Conservation (phyloP, 257 asterid genomes). For the Eustoma russellianum region DNA sequence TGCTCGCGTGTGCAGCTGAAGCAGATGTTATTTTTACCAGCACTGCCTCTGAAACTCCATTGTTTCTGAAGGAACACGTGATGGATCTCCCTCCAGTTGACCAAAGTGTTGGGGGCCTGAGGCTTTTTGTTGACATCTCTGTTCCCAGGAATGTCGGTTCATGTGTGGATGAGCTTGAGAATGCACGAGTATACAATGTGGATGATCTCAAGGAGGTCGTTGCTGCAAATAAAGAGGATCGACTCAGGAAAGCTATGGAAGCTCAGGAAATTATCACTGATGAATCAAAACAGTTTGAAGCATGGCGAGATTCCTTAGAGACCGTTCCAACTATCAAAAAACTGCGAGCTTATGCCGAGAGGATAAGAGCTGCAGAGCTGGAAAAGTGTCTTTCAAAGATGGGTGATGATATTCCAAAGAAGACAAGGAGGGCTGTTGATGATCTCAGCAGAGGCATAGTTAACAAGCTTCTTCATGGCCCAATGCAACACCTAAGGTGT, state of each 20-base stretch:
- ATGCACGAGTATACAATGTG: constrained; percentile 71
- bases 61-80: constrained; percentile 58
- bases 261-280: constrained; percentile 74
- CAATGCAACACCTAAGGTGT: constrained; percentile 96
- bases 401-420: constrained; percentile 86
- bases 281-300: constrained; percentile 82
- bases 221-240: constrained; percentile 88
- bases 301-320: constrained; percentile 88
- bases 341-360: constrained; percentile 82
- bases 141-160: constrained; percentile 92
- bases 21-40: constrained; percentile 87
- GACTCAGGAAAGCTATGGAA: constrained; percentile 85
- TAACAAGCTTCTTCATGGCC: constrained; percentile 92
- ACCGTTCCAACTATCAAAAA: constrained; percentile 96
- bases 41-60: constrained; percentile 69
- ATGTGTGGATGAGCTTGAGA: constrained; percentile 56
- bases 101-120: constrained; percentile 37
- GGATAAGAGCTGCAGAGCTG: constrained; percentile 73
- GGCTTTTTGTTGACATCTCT: constrained; percentile 77
- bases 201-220: constrained; percentile 95
- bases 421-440: constrained; percentile 70
- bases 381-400: constrained; percentile 86
- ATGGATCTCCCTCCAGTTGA: constrained; percentile 42
- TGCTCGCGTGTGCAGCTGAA: constrained; percentile 50
- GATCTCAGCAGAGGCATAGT: constrained; percentile 87